Evolutionary conservation across 2,329 filamentous ascomycete genomes (phyloP), one percentile per base, ranked within the genome.

Genomic region (Diaporthe aspalathi): DNA sequence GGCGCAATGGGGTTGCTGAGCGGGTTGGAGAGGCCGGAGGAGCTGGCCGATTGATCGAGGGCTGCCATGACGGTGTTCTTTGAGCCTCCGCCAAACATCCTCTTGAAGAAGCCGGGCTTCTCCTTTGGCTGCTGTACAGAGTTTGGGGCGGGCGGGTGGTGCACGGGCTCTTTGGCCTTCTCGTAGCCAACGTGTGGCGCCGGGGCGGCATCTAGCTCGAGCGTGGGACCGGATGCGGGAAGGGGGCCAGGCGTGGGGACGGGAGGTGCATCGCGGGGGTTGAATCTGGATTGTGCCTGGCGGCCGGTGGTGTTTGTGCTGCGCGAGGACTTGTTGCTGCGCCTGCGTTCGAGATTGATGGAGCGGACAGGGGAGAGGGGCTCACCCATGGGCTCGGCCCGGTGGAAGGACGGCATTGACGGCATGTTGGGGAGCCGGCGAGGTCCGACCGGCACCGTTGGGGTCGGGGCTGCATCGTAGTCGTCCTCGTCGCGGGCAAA

Each of bases 71-170:
- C 35, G 74, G 80, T 85, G 62, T 82, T 87, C 78, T 88, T 93
- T 45, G 92, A 90, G 12, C 91, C 68, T 29, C 72, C 92, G 54
- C 92, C 93, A 84, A 98, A 98, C 49, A 98, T 93, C 74, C 95
- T 90, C 76, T 94, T 91, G 84, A 98, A 98, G 84, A 99, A 98
- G 24, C 96, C 95, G 11, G 89, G 93, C 70, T 91, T 90, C 77
- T 94, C 91, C 78, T 92, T 93, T 67, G 85, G 79, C 70, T 81
- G 82, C 76, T 84, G 75, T 40, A 56, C 57, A 78, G 83, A 73
- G 81, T 81, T 74, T 78, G 83, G 73, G 79, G 80, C 73, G 79
- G 70, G 47, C 29, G 80, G 85, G 76, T 81, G 85, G 76, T 81
- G 82, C 72, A 82, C 81, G 71, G 82, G 78, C 66, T 88, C 86